Base-by-base conservation (phyloP, 345 rosid species). In the Arabidopsis arenosa region DNA sequence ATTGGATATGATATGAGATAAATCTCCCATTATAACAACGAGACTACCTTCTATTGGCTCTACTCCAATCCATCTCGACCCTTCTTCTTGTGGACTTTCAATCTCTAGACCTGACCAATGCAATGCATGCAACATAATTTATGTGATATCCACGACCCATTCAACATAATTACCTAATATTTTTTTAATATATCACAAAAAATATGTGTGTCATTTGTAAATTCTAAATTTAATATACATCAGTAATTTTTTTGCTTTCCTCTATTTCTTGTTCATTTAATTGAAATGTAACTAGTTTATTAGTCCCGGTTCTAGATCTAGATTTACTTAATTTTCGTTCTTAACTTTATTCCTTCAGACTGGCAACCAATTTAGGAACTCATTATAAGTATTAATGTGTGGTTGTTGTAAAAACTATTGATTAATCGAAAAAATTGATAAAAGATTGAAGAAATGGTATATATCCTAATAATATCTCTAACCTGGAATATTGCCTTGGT, bases 1-100 rank as follows among this genome's bases (percentile, higher is more conserved):
- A 48, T 85, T 82, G 35, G 85, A 76, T 47, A 75, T 49, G 6
- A 84, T 84, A 14, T 85, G 87, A 80, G 80, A 75, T 73, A 83
- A 35, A 62, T 86, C 86, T 12, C 90, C 90, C 55, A 78, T 37
- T 35, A 66, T 81, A 23, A 82, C 84, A 35, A 79, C 83, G 26
- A 87, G 79, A 61, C 78, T 68, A 26, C 77, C 73, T 2, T 66
- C 51, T 26, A 75, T 43, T 14, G 87, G 85, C 14, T 74, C 68
- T 33, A 85, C 87, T 2, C 81, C 73, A 30, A 75, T 65, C 86
- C 91, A 87, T 43, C 33, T 36, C 65, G 80, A 83, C 15, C 56
- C 55, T 13, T 54, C 69, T 4, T 75, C 79, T 45, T 43, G 17
- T 5, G 56, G 47, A 41, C 73, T 78, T 71, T 85, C 82, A 47